Percentiles rank a stretch among this genome's conserved stretches.
Conservation (phyloP, 345 rosid genomes). For the Gossypium ekmanianum region DNA sequence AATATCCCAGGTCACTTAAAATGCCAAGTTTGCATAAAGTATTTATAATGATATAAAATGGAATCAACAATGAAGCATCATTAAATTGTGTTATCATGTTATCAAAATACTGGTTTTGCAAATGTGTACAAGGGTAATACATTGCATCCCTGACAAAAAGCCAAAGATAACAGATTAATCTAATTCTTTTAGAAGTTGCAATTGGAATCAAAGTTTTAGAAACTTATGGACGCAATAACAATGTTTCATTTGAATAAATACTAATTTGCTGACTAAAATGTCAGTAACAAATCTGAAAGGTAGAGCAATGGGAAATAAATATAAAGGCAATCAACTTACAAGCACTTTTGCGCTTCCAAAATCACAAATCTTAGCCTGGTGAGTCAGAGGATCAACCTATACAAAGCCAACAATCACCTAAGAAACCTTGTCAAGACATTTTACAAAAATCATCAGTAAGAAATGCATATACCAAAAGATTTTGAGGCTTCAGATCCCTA, state of each 20-base stretch:
- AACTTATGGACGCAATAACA: neutral
- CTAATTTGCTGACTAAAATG: neutral
- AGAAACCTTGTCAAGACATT: neutral
- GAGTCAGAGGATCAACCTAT: constrained; percentile 85
- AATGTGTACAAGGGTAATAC: neutral
- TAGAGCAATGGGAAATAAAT: neutral
- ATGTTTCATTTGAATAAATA: neutral
- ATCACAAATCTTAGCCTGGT: constrained; percentile 40
- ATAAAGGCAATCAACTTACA: constrained; percentile 31
- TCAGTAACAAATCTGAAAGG: neutral
- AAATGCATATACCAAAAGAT: constrained; percentile 59
- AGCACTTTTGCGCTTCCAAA: constrained; percentile 94
- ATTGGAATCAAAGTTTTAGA: neutral
- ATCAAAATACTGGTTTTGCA: neutral
- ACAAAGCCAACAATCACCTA: constrained; percentile 18
- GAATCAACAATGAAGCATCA: neutral
- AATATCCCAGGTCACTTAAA: neutral
- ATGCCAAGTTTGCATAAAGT: neutral
- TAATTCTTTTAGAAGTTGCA: neutral
- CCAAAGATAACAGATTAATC: neutral
- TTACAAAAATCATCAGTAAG: neutral
- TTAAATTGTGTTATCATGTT: neutral
- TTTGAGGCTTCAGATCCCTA: constrained; percentile 87
- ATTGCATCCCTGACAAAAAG: neutral
- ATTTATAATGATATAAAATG: neutral